phyloP scores from a whole-genome alignment of 2,329 filamentous ascomycete species.

The Colletotrichum sp. region DNA sequence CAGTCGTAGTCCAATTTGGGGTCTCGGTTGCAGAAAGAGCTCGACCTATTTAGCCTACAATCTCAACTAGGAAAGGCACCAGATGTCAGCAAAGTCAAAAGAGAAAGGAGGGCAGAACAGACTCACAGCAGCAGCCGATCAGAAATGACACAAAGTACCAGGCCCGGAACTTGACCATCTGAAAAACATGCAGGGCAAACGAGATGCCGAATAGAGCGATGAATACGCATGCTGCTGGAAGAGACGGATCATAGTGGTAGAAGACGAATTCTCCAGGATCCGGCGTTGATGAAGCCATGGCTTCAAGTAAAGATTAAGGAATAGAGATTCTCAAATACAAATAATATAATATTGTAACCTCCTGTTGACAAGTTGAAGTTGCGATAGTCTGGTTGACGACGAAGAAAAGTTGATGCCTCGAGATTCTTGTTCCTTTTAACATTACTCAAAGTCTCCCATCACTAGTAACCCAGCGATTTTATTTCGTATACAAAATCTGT shows the following conservation, averaged over 20 bases:
- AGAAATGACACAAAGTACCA: not conserved
- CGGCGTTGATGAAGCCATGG: not conserved
- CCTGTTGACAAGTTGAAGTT: not conserved
- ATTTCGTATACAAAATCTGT: not conserved
- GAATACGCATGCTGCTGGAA: not conserved
- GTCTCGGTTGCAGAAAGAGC: no score
- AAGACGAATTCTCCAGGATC: not conserved
- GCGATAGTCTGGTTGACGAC: rapidly evolving
- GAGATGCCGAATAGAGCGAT: not conserved
- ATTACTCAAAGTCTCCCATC: not conserved
- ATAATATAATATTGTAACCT: not conserved
- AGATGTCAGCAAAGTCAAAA: no score
- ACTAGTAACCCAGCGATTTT: not conserved
- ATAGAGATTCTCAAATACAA: not conserved
- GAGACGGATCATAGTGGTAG: not conserved
- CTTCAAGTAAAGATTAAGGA: rapidly evolving
- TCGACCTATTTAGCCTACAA: no score
- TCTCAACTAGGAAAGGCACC: no score
- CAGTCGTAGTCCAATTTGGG: rapidly evolving
- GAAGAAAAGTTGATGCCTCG: rapidly evolving
- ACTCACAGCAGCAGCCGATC: no score
- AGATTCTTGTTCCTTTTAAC: not conserved
- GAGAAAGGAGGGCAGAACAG: no score
- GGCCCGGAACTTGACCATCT: not conserved
- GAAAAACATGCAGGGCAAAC: not conserved